Percentiles rank a stretch among this genome's conserved stretches.
Conservation (phyloP, 106 monocot species). For the Dendrobium chrysotoxum region DNA sequence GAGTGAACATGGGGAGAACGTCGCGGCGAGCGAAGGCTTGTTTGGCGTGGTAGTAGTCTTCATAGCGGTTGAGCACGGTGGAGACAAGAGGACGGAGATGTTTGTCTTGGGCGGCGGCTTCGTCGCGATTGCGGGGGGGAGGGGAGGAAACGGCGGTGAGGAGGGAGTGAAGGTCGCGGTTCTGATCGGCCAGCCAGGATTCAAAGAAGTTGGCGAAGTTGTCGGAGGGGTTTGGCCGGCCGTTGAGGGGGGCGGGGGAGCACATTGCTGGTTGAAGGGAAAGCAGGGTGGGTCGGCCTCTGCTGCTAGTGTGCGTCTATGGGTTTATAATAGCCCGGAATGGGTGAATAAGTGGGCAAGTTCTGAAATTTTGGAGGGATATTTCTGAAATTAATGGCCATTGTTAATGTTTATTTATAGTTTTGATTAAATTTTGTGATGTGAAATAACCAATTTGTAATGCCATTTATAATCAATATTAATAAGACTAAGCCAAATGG, state of each 20-base stretch:
- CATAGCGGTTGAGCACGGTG: conserved; percentile 44
- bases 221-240: conserved; percentile 4
- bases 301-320: too few species aligned
- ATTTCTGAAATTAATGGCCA: too few species aligned
- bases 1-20: conserved; percentile 45
- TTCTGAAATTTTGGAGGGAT: too few species aligned
- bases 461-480: too few species aligned
- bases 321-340: too few species aligned
- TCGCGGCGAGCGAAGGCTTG: conserved; percentile 25
- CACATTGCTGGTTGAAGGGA: neutral
- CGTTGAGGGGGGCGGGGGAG: neutral
- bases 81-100: conserved; percentile 22
- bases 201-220: conserved; percentile 46
- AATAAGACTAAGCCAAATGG: too few species aligned
- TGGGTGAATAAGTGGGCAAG: too few species aligned
- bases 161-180: conserved; percentile 34
- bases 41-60: conserved; percentile 50
- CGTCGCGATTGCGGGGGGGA: neutral
- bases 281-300: too few species aligned
- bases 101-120: neutral
- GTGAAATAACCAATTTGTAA: too few species aligned
- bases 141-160: conserved; percentile 13
- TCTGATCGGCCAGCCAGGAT: conserved; percentile 34
- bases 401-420: too few species aligned
- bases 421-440: too few species aligned